Conservation (phyloP, 331 rosid genomes). For the Cydonia oblonga region DNA sequence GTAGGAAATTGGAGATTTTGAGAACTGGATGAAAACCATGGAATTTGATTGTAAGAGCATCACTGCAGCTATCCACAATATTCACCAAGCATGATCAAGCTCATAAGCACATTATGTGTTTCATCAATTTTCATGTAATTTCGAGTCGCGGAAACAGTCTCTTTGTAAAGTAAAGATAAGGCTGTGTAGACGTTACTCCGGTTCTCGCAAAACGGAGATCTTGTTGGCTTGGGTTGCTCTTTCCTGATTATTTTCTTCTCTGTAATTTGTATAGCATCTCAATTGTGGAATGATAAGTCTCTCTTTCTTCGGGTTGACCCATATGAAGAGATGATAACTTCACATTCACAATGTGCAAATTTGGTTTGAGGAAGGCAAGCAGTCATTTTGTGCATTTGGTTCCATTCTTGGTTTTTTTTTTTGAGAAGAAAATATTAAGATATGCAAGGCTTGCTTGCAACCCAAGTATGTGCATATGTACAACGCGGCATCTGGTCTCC, state of each 20-base stretch:
- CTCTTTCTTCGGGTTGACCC: background rate
- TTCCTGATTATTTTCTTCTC: background rate
- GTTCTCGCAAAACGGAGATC: too few species aligned
- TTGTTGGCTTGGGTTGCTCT: too few species aligned
- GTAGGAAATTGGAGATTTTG: constrained; percentile 76
- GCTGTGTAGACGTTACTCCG: too few species aligned
- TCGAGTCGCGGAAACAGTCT: too few species aligned
- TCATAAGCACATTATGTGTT: background rate
- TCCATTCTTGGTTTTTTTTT: background rate
- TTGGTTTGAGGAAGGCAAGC: background rate
- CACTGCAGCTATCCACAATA: constrained; percentile 54
- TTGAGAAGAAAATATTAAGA: background rate
- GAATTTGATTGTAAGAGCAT: constrained; percentile 69
- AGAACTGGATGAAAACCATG: constrained; percentile 78
- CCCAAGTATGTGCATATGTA: background rate
- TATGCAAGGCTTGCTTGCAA: background rate
- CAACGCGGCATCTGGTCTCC: background rate
- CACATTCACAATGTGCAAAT: too few species aligned
- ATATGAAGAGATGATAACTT: too few species aligned
- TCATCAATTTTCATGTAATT: background rate
- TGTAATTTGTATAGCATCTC: background rate
- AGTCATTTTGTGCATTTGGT: background rate
- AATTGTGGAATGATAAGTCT: background rate
- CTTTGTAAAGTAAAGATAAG: too few species aligned
- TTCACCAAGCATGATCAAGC: constrained; percentile 40